A percentile compares a stretch with the other conserved stretches of the same genome.
Evolutionary conservation across 805 yeast species (phyloP).

Genomic region (Cyberlindnera mycetangii): DNA sequence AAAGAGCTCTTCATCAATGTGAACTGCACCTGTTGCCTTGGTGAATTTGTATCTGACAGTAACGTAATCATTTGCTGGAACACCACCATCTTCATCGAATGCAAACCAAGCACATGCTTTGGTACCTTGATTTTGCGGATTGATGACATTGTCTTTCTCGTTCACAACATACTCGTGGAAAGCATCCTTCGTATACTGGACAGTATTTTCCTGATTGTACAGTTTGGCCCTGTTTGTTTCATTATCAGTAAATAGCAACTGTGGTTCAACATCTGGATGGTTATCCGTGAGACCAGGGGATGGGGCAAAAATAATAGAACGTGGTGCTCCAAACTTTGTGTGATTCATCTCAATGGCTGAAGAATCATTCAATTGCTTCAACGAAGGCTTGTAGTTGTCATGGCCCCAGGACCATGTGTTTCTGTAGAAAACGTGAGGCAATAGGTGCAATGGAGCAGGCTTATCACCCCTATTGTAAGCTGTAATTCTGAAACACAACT

Average conservation of each 20-base stretch:
- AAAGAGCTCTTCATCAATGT: conserved; percentile 64
- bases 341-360: conserved; percentile 57
- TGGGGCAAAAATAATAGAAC: conserved; percentile 68
- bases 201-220: conserved; percentile 51
- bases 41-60: conserved; percentile 77
- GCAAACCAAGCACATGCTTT: conserved; percentile 82
- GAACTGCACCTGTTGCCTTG: conserved; percentile 29
- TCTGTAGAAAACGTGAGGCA: conserved; percentile 82
- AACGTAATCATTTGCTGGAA: conserved; percentile 85
- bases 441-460: conserved; percentile 83
- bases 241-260: conserved; percentile 81
- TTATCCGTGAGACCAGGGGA: conserved; percentile 70
- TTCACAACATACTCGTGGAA: conserved; percentile 81
- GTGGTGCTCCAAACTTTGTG: conserved; percentile 62
- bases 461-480: conserved; percentile 82
- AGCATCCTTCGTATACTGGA: conserved; percentile 77
- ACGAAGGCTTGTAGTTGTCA: conserved; percentile 46
- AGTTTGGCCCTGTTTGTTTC: conserved; percentile 74
- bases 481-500: conserved; percentile 76
- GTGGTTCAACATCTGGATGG: conserved; percentile 67
- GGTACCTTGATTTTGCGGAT: conserved; percentile 72
- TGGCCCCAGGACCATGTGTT: conserved; percentile 94
- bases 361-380: conserved; percentile 40
- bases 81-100: conserved; percentile 72
- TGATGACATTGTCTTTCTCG: conserved; percentile 55